A percentile compares a stretch with the other conserved stretches of the same genome.
phyloP scores from a whole-genome alignment of 2,329 filamentous ascomycete genomes.

The Boeremia lycopersici region DNA sequence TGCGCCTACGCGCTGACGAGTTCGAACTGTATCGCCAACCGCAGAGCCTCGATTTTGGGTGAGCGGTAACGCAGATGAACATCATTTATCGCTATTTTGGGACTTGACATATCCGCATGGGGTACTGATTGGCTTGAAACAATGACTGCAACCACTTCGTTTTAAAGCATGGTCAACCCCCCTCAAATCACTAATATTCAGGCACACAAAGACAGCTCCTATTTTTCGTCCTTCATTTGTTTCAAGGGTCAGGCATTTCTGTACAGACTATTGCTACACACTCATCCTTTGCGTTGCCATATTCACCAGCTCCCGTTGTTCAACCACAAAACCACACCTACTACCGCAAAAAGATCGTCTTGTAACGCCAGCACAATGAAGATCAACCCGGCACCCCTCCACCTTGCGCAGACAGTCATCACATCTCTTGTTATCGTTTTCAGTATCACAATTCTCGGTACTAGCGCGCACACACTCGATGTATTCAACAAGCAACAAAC shows the following conservation, averaged over 20 bases:
- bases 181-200: constrained; percentile 27
- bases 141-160: constrained; percentile 35
- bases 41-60: constrained; percentile 9
- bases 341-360: neutral
- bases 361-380: constrained; percentile 32
- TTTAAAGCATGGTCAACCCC: constrained; percentile 42
- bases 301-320: constrained; percentile 2
- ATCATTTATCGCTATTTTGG: constrained; percentile 28
- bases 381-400: constrained; percentile 47
- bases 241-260: constrained; percentile 35
- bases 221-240: constrained; percentile 31
- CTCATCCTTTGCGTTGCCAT: neutral
- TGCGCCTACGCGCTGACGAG: constrained; percentile 38
- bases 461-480: constrained; percentile 50
- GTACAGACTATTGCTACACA: neutral
- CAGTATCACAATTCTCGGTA: constrained; percentile 51
- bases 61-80: constrained; percentile 32
- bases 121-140: constrained; percentile 32
- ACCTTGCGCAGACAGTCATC: constrained; percentile 42
- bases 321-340: neutral
- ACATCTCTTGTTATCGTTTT: constrained; percentile 48
- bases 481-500: constrained; percentile 51
- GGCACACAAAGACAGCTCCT: constrained; percentile 20
- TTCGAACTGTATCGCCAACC: constrained; percentile 7
- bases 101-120: constrained; percentile 10